Base-by-base conservation (phyloP, 2,329 filamentous ascomycete species). In the Epichloe brachyelytri region DNA sequence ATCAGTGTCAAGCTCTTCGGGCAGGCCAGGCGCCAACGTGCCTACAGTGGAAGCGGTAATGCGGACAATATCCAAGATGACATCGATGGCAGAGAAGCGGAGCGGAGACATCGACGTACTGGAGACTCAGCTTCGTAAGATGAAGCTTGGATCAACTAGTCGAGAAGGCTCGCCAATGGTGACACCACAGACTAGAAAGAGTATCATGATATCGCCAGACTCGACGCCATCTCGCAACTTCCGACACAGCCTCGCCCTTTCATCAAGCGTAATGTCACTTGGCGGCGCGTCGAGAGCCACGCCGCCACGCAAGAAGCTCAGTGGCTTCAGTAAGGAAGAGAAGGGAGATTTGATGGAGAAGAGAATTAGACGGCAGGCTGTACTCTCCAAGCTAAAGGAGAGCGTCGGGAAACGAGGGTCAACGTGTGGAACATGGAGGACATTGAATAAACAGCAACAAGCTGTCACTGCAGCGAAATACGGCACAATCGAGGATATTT, bases 41-140 rank as follows among this genome's bases (percentile, higher is more conserved):
- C 93, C 93, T 0, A 96, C 90, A 0, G 87, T 96, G 10, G 93
- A 96, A 59, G 88, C 88, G 0, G 87, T 98, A 19, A 84, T 90
- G 58, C 87, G 86, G 53, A 98, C 93, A 1, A 95, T 98, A 57
- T 75, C 76, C 52, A 95, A 93, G 63, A 90, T 98, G 85, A 96
- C 90, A 36, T 79, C 75, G 53, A 91, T 96, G 84, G 86, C 86
- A 0, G 88, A 97, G 72, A 88, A 88, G 69, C 86, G 88, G 63
- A 93, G 86, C 62, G 87, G 85, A 52, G 91, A 97, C 60, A 82
- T 98, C 49, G 88, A 95, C 64, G 80, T 95, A 6, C 76, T 97
- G 34, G 93, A 97, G 68, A 80, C 83, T 46, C 87, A 95, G 63
- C 80, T 98, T 70, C 82, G 85, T 53, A 87, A 82, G 63, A 68